phyloP scores from a whole-genome alignment of 2,329 filamentous ascomycete genomes.

The Pyrenophora seminiperda region DNA sequence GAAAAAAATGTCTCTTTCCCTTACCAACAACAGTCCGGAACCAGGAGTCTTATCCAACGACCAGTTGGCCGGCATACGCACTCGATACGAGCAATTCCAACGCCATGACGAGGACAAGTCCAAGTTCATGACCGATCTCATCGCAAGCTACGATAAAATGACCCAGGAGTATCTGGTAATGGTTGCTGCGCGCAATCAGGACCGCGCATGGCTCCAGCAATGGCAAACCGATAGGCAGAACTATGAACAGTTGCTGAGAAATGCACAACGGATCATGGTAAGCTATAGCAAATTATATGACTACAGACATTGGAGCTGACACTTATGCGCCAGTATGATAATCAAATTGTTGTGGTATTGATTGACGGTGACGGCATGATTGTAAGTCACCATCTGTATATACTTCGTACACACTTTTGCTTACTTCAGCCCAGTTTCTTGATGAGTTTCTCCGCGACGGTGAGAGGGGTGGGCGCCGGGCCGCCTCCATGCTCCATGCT shows the following conservation, averaged over 20 bases:
- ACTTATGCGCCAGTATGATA: slow-evolving; percentile 24
- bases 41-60: background rate
- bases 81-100: slow-evolving; percentile 41
- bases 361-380: slow-evolving; percentile 63
- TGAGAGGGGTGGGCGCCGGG: slow-evolving; percentile 59
- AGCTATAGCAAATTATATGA: background rate
- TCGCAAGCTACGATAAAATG: slow-evolving; percentile 49
- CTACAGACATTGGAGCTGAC: slow-evolving; percentile 1
- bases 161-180: slow-evolving; percentile 38
- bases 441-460: slow-evolving; percentile 57
- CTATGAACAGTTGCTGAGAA: slow-evolving; percentile 23
- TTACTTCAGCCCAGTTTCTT: slow-evolving; percentile 48
- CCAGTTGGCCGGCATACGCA: slow-evolving; percentile 28
- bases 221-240: slow-evolving; percentile 31
- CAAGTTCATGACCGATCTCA: slow-evolving; percentile 46
- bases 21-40: no score
- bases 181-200: slow-evolving; percentile 29
- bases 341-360: slow-evolving; percentile 60
- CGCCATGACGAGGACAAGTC: slow-evolving; percentile 39
- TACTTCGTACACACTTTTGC: background rate
- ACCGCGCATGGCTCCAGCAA: slow-evolving; percentile 26
- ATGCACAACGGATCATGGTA: slow-evolving; percentile 36
- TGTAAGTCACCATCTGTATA: slow-evolving; percentile 14
- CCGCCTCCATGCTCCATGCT: slow-evolving; percentile 56
- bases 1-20: background rate